Base-by-base conservation (phyloP, 257 asterid species). In the Cynanchum wilfordii region DNA sequence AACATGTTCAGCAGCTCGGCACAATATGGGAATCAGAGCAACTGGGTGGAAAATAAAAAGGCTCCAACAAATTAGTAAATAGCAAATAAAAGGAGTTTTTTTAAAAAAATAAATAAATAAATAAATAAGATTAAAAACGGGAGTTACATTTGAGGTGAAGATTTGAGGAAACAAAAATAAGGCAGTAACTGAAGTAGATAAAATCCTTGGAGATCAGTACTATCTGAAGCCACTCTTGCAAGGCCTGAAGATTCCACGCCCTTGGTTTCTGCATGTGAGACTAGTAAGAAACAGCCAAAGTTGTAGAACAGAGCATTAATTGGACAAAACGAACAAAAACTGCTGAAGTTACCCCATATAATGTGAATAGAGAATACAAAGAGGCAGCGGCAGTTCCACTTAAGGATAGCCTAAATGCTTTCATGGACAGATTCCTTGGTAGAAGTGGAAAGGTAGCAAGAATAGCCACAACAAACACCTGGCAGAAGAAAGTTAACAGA, bases 201-300 rank as follows among this genome's bases (percentile, higher is more conserved):
- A 91, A 95, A 80, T 95, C 98, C 81, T 88, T 91, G 75, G 97
- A 84, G 77, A 77, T 89, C 51, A 88, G 62, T 60, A 95, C 90
- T 0, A 97, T 78, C 77, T 91, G 96, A 71, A 95, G 87, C 99
- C 98, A 95, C 47, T 82, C 82, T 84, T 90, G 97, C 85, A 95
- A 78, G 30, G 96, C 96, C 74, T 86, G 91, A 82, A 92, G 69
- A 84, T 89, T 90, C 99, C 99, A 95, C 65, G 94, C 97, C 84
- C 98, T 85, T 15, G 99, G 99, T 88, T 84, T 90, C 99, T 95
- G 90, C 77, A 83, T 49, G 69, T 22, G 76, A 77, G n/a, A 27
- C 71, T 6, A 45, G 79, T 82, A 72, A 70, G 71, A 72, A 81
- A 77, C 54, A 65, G 73, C 72, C 24, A 5, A 40, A 6, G 36